Conservation (phyloP, 192 early-diverging fungal genomes). For the Gryganskiella cystojenkinii region DNA sequence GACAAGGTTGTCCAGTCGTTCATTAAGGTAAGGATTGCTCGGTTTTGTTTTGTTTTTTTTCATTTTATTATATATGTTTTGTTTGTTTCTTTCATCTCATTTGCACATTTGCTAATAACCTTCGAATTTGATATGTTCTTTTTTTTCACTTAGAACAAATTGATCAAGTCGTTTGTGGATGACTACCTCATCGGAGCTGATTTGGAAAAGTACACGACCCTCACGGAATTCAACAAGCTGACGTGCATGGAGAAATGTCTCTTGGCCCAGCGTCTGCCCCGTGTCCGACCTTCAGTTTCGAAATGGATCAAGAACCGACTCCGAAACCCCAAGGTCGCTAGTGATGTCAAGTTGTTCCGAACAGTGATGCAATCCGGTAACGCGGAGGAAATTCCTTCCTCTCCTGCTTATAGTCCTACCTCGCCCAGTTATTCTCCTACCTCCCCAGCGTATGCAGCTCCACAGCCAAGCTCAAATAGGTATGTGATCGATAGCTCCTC, state of each 20-base stretch:
- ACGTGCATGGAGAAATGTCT: slow-evolving; percentile 57
- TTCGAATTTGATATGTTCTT: no score
- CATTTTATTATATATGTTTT: neutral
- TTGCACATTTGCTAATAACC: no score
- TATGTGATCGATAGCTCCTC: neutral
- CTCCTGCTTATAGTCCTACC: neutral
- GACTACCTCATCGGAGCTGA: slow-evolving; percentile 51
- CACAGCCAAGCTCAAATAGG: neutral
- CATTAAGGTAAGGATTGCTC: slow-evolving; percentile 52
- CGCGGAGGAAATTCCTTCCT: slow-evolving; percentile 1
- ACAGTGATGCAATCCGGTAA: slow-evolving; percentile 33
- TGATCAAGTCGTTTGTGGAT: slow-evolving; percentile 59
- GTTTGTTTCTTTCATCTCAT: neutral
- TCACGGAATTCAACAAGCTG: slow-evolving; percentile 39
- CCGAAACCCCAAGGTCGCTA: slow-evolving; percentile 15
- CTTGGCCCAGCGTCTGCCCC: slow-evolving; percentile 46
- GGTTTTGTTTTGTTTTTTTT: no score
- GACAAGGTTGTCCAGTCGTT: slow-evolving; percentile 40
- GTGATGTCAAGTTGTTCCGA: slow-evolving; percentile 32
- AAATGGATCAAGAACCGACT: slow-evolving; percentile 38
- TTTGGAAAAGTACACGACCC: slow-evolving; percentile 37
- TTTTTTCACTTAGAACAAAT: slow-evolving; percentile 52
- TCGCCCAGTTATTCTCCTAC: slow-evolving; percentile 2
- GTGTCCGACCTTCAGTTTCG: slow-evolving; percentile 21
- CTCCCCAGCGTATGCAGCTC: slow-evolving; percentile 14